Evolutionary conservation across 139 green algal genomes (phyloP).

Genomic region (Pleodorina starrii): DNA sequence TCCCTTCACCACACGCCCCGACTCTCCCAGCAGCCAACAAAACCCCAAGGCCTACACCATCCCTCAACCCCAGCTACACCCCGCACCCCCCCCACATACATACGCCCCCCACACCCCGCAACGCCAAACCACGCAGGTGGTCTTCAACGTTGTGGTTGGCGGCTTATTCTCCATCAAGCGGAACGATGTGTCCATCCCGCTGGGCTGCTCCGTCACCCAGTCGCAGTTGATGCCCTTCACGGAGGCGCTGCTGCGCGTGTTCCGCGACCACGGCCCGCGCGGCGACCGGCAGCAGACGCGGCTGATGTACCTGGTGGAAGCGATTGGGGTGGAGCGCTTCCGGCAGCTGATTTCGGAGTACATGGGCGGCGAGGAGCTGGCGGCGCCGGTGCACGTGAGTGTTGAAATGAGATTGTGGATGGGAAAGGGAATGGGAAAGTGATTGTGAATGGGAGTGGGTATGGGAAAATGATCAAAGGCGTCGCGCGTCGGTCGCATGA

Average conservation of each 20-base stretch:
- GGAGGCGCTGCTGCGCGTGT: slow-evolving; percentile 84
- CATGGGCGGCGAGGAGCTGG: slow-evolving; percentile 79
- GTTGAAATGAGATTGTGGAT: not conserved
- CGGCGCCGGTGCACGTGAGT: slow-evolving; percentile 65
- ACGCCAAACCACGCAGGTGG: too few species aligned
- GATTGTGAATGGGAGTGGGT: too few species aligned
- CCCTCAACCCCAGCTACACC: too few species aligned
- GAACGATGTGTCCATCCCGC: slow-evolving; percentile 90
- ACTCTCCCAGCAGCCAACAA: too few species aligned
- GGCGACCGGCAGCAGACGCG: slow-evolving; percentile 92
- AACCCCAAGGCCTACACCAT: too few species aligned
- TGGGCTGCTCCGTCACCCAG: slow-evolving; percentile 86
- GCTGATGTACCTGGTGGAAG: slow-evolving; percentile 97
- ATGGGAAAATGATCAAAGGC: too few species aligned
- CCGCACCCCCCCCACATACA: too few species aligned
- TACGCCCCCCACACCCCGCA: too few species aligned
- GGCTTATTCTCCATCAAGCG: slow-evolving; percentile 96
- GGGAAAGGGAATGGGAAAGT: not conserved
- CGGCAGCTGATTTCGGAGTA: slow-evolving; percentile 66
- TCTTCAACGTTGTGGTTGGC: slow-evolving; percentile 82
- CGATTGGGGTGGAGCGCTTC: slow-evolving; percentile 85
- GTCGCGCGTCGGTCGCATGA: too few species aligned
- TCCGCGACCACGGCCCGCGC: slow-evolving; percentile 91
- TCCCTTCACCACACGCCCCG: too few species aligned
- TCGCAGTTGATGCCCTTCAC: slow-evolving; percentile 85